These are phyloP conservation scores for Hypomontagnella submonticulosa DNA, from an alignment of 495 filamentous ascomycete species.

Conservation along the genomic window DNA sequence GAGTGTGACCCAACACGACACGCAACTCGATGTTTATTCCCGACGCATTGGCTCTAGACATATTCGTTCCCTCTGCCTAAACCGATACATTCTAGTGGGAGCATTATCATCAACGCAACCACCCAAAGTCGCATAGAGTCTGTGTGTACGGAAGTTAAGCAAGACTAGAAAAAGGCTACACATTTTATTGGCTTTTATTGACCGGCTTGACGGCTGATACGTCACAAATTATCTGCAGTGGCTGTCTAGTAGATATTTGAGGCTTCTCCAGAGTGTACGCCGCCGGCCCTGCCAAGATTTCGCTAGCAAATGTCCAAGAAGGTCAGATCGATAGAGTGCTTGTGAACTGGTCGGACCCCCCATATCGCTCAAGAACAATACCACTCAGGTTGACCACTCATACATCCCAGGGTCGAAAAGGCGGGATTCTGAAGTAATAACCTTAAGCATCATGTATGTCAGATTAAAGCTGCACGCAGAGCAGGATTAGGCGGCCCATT, in stretches of 20 bases:
- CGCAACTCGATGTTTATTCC: no score
- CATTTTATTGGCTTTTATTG: background rate
- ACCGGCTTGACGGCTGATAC: slow-evolving; percentile 5
- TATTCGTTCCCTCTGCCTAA: no score
- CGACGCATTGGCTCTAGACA: no score
- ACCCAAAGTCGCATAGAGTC: background rate
- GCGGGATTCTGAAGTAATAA: slow-evolving; percentile 34
- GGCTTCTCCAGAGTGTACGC: slow-evolving; percentile 1
- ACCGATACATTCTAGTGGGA: background rate
- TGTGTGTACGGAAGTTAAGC: background rate
- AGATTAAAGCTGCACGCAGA: slow-evolving; percentile 33
- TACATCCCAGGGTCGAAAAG: background rate
- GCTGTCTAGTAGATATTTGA: background rate
- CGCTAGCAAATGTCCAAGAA: slow-evolving; percentile 5
- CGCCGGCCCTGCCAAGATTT: slow-evolving; percentile 8
- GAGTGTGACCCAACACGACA: no score
- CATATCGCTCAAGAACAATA: slow-evolving; percentile 6
- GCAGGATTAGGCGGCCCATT: background rate
- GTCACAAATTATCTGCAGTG: slow-evolving; percentile 1
- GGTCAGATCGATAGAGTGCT: background rate
- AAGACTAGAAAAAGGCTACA: background rate
- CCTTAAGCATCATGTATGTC: slow-evolving; percentile 46
- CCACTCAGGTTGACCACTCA: slow-evolving; percentile 14
- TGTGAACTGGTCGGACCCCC: background rate
- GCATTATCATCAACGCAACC: slow-evolving; percentile 5